phyloP scores from a whole-genome alignment of 495 filamentous ascomycete genomes.

The Sabuloglossum arenarium region DNA sequence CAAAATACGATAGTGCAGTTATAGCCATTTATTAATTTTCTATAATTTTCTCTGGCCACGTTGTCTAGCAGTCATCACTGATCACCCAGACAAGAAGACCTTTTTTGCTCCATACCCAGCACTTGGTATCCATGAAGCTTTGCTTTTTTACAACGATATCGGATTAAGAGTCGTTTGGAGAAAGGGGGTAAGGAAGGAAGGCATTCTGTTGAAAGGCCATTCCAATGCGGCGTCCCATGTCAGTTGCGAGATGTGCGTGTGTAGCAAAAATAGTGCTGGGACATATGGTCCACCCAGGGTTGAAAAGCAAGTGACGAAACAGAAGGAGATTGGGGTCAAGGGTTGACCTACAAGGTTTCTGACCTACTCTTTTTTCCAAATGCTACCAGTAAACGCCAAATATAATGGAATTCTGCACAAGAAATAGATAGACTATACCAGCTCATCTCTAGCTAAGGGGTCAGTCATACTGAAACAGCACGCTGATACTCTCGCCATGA shows the following conservation, averaged over 20 bases:
- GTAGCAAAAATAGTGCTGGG: neutral
- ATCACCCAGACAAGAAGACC: neutral
- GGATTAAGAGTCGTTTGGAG: neutral
- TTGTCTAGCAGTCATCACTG: neutral
- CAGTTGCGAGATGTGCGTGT: neutral
- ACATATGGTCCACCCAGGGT: neutral
- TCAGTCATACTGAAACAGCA: conserved; percentile 79
- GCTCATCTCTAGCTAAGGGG: neutral
- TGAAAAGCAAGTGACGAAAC: neutral
- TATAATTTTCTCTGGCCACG: too few species aligned
- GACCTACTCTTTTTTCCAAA: neutral
- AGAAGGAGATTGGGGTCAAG: neutral
- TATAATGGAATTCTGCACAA: neutral
- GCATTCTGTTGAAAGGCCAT: too few species aligned
- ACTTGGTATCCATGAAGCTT: conserved; percentile 1
- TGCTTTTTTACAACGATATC: neutral
- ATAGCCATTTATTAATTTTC: too few species aligned
- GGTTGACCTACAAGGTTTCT: neutral
- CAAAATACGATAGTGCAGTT: too few species aligned
- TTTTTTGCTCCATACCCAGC: neutral
- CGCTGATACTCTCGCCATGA: conserved; percentile 94
- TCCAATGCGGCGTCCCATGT: too few species aligned
- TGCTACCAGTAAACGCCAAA: neutral
- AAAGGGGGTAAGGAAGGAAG: too few species aligned
- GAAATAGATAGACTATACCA: neutral